Percentiles rank a stretch among this genome's conserved stretches.
Evolutionary conservation across 2,329 filamentous ascomycete species (phyloP).

Genomic region (Botrytis squamosa): DNA sequence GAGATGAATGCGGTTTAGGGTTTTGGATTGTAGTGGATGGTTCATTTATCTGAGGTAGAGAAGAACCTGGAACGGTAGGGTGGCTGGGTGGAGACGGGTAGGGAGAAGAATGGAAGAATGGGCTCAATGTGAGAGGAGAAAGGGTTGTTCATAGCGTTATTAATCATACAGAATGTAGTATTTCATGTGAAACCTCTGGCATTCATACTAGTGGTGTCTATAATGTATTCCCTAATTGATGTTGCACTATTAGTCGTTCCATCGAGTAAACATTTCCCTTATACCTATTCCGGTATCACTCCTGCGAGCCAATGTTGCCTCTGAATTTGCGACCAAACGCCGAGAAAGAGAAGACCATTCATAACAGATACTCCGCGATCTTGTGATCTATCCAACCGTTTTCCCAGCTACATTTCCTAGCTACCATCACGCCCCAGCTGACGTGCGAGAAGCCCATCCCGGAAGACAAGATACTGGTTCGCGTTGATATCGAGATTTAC

Average conservation of each 20-base stretch:
- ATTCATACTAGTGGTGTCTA: background rate
- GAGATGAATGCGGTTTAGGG: background rate
- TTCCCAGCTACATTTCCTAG: background rate
- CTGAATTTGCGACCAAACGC: background rate
- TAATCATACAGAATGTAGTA: background rate
- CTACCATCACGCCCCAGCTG: background rate
- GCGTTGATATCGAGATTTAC: no score
- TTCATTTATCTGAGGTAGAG: background rate
- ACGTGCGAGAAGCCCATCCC: background rate
- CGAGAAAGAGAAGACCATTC: background rate
- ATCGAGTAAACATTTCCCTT: background rate
- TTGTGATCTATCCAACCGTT: background rate
- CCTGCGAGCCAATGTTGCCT: background rate
- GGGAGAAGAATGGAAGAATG: background rate
- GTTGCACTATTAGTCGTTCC: background rate
- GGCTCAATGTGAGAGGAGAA: background rate
- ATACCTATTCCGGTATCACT: background rate
- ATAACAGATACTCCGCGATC: background rate
- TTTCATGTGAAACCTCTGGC: background rate
- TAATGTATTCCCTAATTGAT: background rate
- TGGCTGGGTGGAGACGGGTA: background rate
- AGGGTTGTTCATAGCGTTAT: background rate
- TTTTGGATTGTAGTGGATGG: background rate
- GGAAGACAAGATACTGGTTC: background rate
- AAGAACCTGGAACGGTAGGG: background rate